A percentile compares a stretch with the other conserved stretches of the same genome.
Evolutionary conservation across 805 yeast genomes (phyloP).

Genomic region (Cyberlindnera lachancei): DNA sequence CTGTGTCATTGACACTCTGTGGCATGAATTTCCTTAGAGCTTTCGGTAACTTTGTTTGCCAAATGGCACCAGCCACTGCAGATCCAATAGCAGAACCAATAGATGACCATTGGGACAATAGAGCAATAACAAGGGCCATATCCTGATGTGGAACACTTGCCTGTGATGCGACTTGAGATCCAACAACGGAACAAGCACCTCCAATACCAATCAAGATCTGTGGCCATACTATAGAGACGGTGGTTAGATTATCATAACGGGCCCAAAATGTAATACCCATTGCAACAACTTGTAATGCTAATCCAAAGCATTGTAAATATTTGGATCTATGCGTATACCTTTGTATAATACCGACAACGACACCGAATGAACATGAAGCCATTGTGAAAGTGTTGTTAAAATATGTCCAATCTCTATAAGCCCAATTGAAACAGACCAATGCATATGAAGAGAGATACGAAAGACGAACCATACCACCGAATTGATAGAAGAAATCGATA

Average conservation of each 20-base stretch:
- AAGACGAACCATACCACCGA: slow-evolving; percentile 24
- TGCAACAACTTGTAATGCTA: slow-evolving; percentile 27
- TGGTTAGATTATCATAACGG: slow-evolving; percentile 16
- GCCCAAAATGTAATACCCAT: slow-evolving; percentile 25
- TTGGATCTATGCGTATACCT: slow-evolving; percentile 32
- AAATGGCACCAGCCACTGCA: slow-evolving; percentile 33
- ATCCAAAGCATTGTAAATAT: slow-evolving; percentile 28
- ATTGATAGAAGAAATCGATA: slow-evolving; percentile 27
- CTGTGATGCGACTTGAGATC: slow-evolving; percentile 30
- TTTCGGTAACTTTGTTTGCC: slow-evolving; percentile 26
- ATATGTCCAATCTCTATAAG: slow-evolving; percentile 29
- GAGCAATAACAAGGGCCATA: slow-evolving; percentile 32
- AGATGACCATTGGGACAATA: slow-evolving; percentile 26
- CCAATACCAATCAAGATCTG: slow-evolving; percentile 33
- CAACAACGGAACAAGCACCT: slow-evolving; percentile 31
- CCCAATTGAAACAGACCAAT: slow-evolving; percentile 25
- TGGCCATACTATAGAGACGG: slow-evolving; percentile 24
- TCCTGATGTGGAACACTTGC: slow-evolving; percentile 37
- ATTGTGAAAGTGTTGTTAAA: slow-evolving; percentile 30
- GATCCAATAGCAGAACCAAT: slow-evolving; percentile 34
- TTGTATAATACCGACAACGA: slow-evolving; percentile 28
- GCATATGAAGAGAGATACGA: slow-evolving; percentile 30
- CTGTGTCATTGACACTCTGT: slow-evolving; percentile 10
- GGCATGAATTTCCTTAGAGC: slow-evolving; percentile 25
- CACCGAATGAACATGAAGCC: slow-evolving; percentile 31